Base-by-base conservation (phyloP, 2,329 filamentous ascomycete species). In the Rutstroemia sp. region DNA sequence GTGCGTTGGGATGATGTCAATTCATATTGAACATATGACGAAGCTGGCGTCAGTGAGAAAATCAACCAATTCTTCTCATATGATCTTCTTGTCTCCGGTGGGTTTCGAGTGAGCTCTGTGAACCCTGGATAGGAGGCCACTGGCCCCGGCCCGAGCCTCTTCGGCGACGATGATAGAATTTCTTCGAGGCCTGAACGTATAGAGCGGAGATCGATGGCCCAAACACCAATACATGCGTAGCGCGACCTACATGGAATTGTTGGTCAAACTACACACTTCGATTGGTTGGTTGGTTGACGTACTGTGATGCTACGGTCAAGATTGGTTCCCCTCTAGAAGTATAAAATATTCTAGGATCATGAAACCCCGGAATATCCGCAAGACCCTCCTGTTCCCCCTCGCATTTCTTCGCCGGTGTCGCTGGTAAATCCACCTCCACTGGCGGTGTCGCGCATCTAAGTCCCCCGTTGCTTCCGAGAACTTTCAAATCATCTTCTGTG, bases 1-100 rank as follows among this genome's bases (percentile, higher is more conserved):
- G 62, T 64, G 4, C 63, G 55, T n/a, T 48, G 66, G 14, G 65
- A 60, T 5, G 62, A 61, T 17, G 63, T 62, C 19, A 73, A 46
- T 54, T 73, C 70, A 57, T 72, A 73, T 48, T 72, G 70, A 14
- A 73, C 59, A 58, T 71, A 73, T 2, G 69, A 64, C 25, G 67
- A 67, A 16, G 66, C 64, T 4, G 60, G 57, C 5, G 62, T 63
- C 4, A 67, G 64, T 39, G 70, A 73, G 62, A 71, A 73, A 42
- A 72, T 63, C 21, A 73, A 62, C 71, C 71, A 73, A 38, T 73
- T 73, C 64, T 73, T 73, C 60, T 73, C 71, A 44, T 73, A 70
- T 17, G 65, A 61, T 34, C 62, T 63, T 8, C 71, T 64, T 7
- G 66, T 68, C 6, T 57, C 56, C 3, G 66, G 61, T 7, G 71